Percentiles rank a stretch among this genome's conserved stretches.
Evolutionary conservation across 345 rosid species (phyloP).

Genomic region (Syzygium grande): DNA sequence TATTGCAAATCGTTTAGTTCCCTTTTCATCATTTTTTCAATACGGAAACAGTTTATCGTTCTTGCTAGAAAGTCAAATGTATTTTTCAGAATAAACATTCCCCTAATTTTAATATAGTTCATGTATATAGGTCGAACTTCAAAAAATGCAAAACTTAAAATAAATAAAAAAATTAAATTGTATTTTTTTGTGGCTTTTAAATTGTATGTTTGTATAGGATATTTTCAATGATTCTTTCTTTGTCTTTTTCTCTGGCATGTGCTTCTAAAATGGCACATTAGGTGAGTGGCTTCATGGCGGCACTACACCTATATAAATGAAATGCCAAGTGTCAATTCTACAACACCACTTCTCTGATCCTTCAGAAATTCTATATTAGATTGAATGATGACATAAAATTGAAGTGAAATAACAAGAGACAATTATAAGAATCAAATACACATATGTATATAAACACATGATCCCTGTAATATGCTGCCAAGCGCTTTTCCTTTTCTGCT

Average conservation of each 20-base stretch:
- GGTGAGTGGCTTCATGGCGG: background rate
- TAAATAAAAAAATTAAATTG: background rate
- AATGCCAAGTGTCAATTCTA: background rate
- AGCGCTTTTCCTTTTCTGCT: background rate
- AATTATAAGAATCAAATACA: background rate
- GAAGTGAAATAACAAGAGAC: background rate
- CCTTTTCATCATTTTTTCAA: background rate
- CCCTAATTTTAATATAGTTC: background rate
- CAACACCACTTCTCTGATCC: background rate
- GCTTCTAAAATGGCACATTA: background rate
- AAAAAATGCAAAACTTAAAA: background rate
- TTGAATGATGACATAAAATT: background rate
- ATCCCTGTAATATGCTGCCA: background rate
- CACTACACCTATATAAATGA: background rate
- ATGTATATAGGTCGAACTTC: background rate
- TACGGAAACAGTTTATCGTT: background rate
- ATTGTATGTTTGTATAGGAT: background rate
- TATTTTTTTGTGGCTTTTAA: background rate
- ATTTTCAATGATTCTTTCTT: background rate
- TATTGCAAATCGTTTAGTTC: background rate
- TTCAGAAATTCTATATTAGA: background rate
- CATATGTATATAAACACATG: background rate
- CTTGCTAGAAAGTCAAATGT: background rate
- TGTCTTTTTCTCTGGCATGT: background rate
- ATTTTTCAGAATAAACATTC: background rate